phyloP scores from a whole-genome alignment of 1,139 yeast species.

The Geotrichum phurueaensis region DNA sequence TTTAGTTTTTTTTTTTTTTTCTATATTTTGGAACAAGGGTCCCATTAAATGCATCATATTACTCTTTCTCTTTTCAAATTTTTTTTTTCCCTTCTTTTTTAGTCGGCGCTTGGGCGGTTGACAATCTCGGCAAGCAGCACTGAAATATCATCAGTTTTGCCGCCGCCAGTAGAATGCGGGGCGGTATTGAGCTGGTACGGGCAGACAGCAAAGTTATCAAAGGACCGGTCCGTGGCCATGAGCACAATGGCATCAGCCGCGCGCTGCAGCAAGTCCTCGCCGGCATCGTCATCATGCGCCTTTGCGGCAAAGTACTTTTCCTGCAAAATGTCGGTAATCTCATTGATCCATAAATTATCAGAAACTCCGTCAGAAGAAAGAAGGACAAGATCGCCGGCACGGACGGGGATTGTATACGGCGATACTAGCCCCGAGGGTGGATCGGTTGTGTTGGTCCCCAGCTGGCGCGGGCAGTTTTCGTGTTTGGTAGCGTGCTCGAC shows the following conservation, averaged over 20 bases:
- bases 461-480: constrained; percentile 16
- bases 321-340: constrained; percentile 51
- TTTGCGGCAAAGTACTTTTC: constrained; percentile 20
- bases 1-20: no score
- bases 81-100: neutral
- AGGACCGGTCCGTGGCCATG: constrained; percentile 21
- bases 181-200: constrained; percentile 20
- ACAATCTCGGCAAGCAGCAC: constrained; percentile 17
- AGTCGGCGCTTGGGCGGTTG: neutral
- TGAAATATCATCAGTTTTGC: constrained; percentile 23
- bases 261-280: constrained; percentile 14
- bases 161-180: constrained; percentile 19
- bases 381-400: constrained; percentile 66
- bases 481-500: constrained; percentile 32
- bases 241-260: constrained; percentile 20
- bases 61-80: no score
- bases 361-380: constrained; percentile 93
- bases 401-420: constrained; percentile 10
- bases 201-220: constrained; percentile 23
- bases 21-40: no score
- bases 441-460: constrained; percentile 16
- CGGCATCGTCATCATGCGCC: constrained; percentile 21
- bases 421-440: constrained; percentile 9
- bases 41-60: no score
- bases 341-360: constrained; percentile 73